Base-by-base conservation (phyloP, 1,284 basidiomycete species). In the Calocybe gambosa region DNA sequence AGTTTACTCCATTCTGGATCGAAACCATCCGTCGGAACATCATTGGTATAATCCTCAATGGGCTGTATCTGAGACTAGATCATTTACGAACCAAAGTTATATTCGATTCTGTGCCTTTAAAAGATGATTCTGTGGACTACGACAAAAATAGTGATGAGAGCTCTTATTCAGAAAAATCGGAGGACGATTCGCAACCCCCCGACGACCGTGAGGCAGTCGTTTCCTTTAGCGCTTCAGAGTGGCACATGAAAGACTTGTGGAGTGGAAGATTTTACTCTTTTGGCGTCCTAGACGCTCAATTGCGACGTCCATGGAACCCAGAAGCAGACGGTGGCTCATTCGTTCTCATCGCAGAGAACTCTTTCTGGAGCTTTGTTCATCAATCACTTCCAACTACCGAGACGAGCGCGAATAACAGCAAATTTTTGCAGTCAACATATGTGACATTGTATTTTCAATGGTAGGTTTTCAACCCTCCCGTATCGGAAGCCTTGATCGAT, bases 21-120 rank as follows among this genome's bases (percentile, higher is more conserved):
- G 55, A 62, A 42, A 39, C 41, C 8, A 56, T 73, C 15, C 62
- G 73, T 19, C 53, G 59, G 41, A 68, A 70, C 46, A 47, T 74
- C 26, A 55, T 72, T 12, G 54, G 62, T 18, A 67, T 71, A 0
- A 49, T 72, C 18, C 52, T 74, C 12, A 58, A 62, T 5, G 72
- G 72, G 25, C 65, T 71, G 28, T 63, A 68, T 23, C 53, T 67
- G 26, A 62, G 69, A 16, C 55, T 69, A 7, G 66, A 73, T 54
- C 57, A 69, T 40, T 61, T 72, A 42, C 56, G 60, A 26, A 65
- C 66, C 2, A 63, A 55, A 9, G 31, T 70, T 5, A 54, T 54
- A 12, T 58, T 71, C 39, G 41, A 60, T 53, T 50, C 53, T 25
- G 13, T 51, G 54, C 50, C 46, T 4, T 45, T 42, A 6, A 23